Evolutionary conservation across 305 asterid species (phyloP).

Genomic region (Fraxinus velutina): DNA sequence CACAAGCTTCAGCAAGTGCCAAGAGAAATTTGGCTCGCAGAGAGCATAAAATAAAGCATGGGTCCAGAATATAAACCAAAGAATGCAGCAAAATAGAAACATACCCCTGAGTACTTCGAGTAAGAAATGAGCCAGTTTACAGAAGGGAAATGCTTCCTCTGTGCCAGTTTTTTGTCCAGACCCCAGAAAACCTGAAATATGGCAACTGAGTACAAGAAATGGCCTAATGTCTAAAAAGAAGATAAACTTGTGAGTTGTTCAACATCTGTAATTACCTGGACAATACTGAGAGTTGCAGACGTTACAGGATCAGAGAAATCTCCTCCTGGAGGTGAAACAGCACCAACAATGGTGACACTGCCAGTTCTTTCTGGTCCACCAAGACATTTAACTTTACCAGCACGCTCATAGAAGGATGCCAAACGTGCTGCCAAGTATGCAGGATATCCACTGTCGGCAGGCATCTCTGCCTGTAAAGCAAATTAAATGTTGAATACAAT

Average conservation of each 20-base stretch:
- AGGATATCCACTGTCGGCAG: constrained; percentile 99
- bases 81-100: constrained; percentile 16
- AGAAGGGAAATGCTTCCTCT: constrained; percentile 93
- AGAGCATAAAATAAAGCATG: not conserved
- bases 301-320: constrained; percentile 98
- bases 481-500: constrained; percentile 1
- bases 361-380: constrained; percentile 97
- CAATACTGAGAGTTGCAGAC: constrained; percentile 92
- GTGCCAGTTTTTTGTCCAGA: constrained; percentile 93
- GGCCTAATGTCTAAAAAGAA: not conserved
- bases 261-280: constrained; percentile 53
- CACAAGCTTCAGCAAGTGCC: constrained; percentile 13
- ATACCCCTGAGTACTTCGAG: constrained; percentile 91
- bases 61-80: not conserved
- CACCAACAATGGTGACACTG: constrained; percentile 97
- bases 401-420: constrained; percentile 97
- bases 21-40: constrained; percentile 6
- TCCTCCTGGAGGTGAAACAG: constrained; percentile 99
- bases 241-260: constrained; percentile 20
- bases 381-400: constrained; percentile 89
- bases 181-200: constrained; percentile 92
- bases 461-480: constrained; percentile 86
- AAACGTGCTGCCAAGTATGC: constrained; percentile 96
- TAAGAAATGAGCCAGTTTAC: constrained; percentile 97
- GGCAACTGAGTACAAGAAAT: constrained; percentile 23